These are phyloP conservation scores for Boletus vermiculosoides DNA, from an alignment of 768 basidiomycete species.

Conservation along the genomic window DNA sequence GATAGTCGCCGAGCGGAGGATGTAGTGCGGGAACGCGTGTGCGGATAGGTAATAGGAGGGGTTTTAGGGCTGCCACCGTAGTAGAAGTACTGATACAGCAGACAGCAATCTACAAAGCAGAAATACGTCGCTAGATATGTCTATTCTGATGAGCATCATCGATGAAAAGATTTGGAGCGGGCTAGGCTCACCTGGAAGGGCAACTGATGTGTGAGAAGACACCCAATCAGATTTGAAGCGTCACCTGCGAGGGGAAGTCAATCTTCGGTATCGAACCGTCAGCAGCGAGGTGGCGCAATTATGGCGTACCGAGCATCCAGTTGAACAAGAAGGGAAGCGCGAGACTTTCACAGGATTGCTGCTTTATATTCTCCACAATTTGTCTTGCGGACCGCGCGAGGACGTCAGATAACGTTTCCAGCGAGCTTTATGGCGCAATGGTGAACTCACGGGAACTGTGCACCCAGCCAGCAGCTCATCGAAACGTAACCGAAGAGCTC, in stretches of 20 bases:
- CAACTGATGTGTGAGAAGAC: constrained; percentile 87
- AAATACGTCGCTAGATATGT: constrained; percentile 93
- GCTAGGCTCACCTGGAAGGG: constrained; percentile 81
- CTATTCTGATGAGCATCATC: constrained; percentile 38
- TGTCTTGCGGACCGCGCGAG: constrained; percentile 49
- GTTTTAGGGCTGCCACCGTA: constrained; percentile 47
- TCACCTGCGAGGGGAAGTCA: constrained; percentile 58
- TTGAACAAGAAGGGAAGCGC: constrained; percentile 91
- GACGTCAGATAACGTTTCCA: constrained; percentile 9
- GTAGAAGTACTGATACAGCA: constrained; percentile 81
- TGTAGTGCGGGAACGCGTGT: constrained; percentile 43
- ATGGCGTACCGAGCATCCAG: constrained; percentile 79
- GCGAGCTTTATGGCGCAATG: constrained; percentile 3
- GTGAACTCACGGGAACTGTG: constrained; percentile 79
- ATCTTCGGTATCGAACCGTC: neutral
- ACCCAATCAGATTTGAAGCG: constrained; percentile 88
- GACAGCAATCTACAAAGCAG: constrained; percentile 71
- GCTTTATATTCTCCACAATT: constrained; percentile 72
- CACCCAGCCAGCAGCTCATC: constrained; percentile 79
- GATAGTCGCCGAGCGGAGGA: constrained; percentile 48
- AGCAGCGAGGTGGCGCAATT: constrained; percentile 6
- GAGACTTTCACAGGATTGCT: constrained; percentile 84
- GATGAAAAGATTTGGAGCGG: neutral
- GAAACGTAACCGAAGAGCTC: constrained; percentile 68
- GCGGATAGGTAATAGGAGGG: constrained; percentile 35